A percentile compares a stretch with the other conserved stretches of the same genome.
These are phyloP conservation scores for Kalmusia sp. DNA, from an alignment of 2,329 filamentous ascomycete genomes.

Conservation along the genomic window DNA sequence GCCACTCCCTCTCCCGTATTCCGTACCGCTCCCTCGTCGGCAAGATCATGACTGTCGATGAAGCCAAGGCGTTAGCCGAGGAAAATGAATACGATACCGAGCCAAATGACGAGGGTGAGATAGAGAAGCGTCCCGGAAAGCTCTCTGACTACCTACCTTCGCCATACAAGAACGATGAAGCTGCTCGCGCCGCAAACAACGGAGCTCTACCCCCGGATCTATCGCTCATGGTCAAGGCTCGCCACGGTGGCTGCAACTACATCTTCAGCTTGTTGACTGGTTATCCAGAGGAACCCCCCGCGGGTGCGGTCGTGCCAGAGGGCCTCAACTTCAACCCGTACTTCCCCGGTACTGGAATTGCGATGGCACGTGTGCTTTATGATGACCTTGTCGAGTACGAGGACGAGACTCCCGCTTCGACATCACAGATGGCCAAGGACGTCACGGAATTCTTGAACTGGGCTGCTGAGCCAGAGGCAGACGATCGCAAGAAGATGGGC, in stretches of 20 bases:
- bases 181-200: constrained; percentile 96
- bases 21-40: constrained; percentile 94
- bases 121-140: constrained; percentile 98
- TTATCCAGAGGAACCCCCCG: constrained; percentile 94
- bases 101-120: constrained; percentile 97
- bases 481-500: constrained; percentile 99
- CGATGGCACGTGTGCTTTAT: constrained; percentile 98
- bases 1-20: constrained; percentile 94
- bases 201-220: constrained; percentile 97
- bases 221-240: constrained; percentile 95
- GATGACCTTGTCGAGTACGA: constrained; percentile 98
- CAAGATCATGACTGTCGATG: constrained; percentile 90
- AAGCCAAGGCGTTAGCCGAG: constrained; percentile 96
- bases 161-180: constrained; percentile 99
- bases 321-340: constrained; percentile 99
- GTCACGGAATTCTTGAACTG: constrained; percentile 99
- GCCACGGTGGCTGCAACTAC: constrained; percentile 98
- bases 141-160: constrained; percentile 94
- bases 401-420: constrained; percentile 90
- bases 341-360: constrained; percentile 98
- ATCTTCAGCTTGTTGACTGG: constrained; percentile 97
- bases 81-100: constrained; percentile 99
- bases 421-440: constrained; percentile 99
- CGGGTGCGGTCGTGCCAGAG: constrained; percentile 81
- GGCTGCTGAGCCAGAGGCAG: constrained; percentile 98